Base-by-base conservation (phyloP, 805 yeast genomes). In the Lipomyces orientalis region DNA sequence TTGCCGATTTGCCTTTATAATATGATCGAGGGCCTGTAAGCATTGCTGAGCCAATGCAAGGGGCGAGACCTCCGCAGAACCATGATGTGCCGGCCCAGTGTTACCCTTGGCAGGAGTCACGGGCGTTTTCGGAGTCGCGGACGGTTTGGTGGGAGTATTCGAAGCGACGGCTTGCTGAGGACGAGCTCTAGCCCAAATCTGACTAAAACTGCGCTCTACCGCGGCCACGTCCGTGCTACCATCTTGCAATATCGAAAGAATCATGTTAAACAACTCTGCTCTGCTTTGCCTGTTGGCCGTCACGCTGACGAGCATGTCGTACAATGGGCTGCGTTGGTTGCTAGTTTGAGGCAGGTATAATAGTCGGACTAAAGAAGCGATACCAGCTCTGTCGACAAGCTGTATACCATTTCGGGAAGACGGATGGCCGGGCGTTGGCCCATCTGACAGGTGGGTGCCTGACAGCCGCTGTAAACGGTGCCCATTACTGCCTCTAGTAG, bases 211-310 rank as follows among this genome's bases (percentile, higher is more conserved):
- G 70, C 81, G 84, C 71, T 89, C 93, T 56, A 91, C 78, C 0
- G 91, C 77, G 19, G 81, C 82, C 63, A 86, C 88, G 72, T 86
- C 89, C 1, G 75, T 74, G 5, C 89, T 80, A n/a, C 95, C 96
- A 68, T 93, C 97, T 66, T 88, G 89, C 46, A 93, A 79, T 56
- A 93, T 83, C 19, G 88, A 86, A 54, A 93, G 77, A 54, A 93
- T 75, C 65, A 89, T 79, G 55, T 89, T 87, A 75, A 93, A 81
- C 16, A 91, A 84, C 70, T 93, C 97, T 9, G 86, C 79, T 63
- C 97, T 80, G 5, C 90, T 90, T 70, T 90, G 96, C 76, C 90
- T 90, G 77, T 88, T 91, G 69, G 85, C 84, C 73, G 96, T 90
- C 59, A 93, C 75, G 68, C 85, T 86, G 29, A 85, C 86, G 64